phyloP scores from a whole-genome alignment of 2,329 filamentous ascomycete genomes.

The Malbranchea zuffiana region DNA sequence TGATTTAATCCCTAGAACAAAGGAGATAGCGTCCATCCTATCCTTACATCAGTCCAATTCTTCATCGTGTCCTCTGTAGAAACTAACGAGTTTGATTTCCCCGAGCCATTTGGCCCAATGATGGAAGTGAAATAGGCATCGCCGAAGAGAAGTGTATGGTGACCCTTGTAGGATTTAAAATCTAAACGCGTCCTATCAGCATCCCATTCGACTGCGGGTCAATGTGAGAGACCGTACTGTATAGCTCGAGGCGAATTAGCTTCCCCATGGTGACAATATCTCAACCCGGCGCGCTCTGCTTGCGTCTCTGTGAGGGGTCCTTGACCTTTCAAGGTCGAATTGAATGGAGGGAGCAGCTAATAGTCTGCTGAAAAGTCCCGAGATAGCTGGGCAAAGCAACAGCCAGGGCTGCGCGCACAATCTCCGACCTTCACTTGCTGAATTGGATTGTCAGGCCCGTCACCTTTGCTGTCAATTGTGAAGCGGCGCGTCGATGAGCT shows the following conservation, averaged over 20 bases:
- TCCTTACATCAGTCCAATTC: slow-evolving; percentile 9
- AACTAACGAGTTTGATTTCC: slow-evolving; percentile 90
- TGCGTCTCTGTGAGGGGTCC: too few species aligned
- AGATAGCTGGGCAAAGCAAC: too few species aligned
- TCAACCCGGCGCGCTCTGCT: too few species aligned
- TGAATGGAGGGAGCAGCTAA: too few species aligned
- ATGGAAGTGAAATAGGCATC: slow-evolving; percentile 99
- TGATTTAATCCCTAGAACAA: slow-evolving; percentile 96
- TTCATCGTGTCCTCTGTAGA: not conserved
- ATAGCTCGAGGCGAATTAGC: slow-evolving; percentile 85
- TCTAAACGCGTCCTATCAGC: slow-evolving; percentile 43
- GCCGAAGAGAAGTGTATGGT: slow-evolving; percentile 86
- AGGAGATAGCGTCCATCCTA: slow-evolving; percentile 98
- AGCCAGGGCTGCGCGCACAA: too few species aligned
- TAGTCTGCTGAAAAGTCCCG: too few species aligned
- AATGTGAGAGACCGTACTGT: slow-evolving; percentile 55
- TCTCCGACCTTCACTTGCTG: too few species aligned
- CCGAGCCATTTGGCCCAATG: slow-evolving; percentile 98
- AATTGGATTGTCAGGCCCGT: too few species aligned
- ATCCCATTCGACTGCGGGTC: slow-evolving; percentile 10
- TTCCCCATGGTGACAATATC: slow-evolving; percentile 63
- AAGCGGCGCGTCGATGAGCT: too few species aligned
- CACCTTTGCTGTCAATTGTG: too few species aligned
- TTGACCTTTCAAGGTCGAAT: too few species aligned
- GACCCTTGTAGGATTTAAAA: slow-evolving; percentile 99